A percentile compares a stretch with the other conserved stretches of the same genome.
Conservation (phyloP, 768 basidiomycete genomes). For the Russula brevipes region DNA sequence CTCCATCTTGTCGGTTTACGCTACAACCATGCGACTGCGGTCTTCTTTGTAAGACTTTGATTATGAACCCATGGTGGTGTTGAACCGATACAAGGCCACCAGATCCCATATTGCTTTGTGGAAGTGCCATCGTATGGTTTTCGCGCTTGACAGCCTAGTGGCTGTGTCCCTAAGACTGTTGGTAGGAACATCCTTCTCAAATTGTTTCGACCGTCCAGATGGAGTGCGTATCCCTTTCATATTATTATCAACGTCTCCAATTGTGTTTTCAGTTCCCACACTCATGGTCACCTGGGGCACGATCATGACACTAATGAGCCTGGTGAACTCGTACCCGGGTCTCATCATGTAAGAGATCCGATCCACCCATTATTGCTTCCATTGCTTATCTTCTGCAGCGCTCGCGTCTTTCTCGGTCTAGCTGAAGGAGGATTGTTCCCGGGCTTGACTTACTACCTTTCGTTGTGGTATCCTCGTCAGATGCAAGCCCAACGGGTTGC, state of each 20-base stretch:
- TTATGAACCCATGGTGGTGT: not conserved
- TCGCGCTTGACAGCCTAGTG: not conserved
- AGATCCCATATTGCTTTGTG: slow-evolving; percentile 36
- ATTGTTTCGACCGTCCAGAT: slow-evolving; percentile 34
- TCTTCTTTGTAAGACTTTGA: slow-evolving; percentile 34
- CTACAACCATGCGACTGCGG: slow-evolving; percentile 38
- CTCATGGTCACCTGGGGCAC: slow-evolving; percentile 39
- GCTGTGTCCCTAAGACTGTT: not conserved
- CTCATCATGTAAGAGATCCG: slow-evolving; percentile 31
- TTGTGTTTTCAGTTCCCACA: slow-evolving; percentile 33
- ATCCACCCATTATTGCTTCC: not conserved
- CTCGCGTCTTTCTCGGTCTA: slow-evolving; percentile 43
- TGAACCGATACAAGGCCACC: not conserved
- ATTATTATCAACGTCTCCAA: not conserved
- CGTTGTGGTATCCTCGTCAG: slow-evolving; percentile 54
- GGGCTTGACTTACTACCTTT: slow-evolving; percentile 42
- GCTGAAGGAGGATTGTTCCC: slow-evolving; percentile 42
- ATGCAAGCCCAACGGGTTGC: slow-evolving; percentile 57
- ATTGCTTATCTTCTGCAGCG: slow-evolving; percentile 26
- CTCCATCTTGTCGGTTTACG: slow-evolving; percentile 34
- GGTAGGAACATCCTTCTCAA: slow-evolving; percentile 37
- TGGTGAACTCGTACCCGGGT: slow-evolving; percentile 34
- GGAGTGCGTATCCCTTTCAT: slow-evolving; percentile 29
- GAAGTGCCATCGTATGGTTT: slow-evolving; percentile 37
- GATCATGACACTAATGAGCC: slow-evolving; percentile 38